Conservation (phyloP, 345 rosid genomes). For the Noccaea bulbosa region DNA sequence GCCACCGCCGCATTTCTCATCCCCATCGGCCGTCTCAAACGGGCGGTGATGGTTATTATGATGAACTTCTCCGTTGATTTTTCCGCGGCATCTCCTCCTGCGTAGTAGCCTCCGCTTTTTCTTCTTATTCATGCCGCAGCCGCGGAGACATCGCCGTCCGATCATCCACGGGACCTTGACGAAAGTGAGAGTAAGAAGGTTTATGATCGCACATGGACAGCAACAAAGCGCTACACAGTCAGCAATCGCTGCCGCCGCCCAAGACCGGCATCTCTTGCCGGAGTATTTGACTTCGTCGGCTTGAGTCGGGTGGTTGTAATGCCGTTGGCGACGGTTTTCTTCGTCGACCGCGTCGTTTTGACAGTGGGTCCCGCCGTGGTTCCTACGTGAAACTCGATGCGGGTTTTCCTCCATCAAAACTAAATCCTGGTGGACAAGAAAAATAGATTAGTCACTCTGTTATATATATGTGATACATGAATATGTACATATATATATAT, state of each 20-base stretch:
- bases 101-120: slow-evolving; percentile 17
- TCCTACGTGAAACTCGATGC: slow-evolving; percentile 50
- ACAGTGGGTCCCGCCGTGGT: slow-evolving; percentile 32
- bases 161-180: slow-evolving; percentile 76
- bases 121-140: slow-evolving; percentile 30
- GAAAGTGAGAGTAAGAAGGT: slow-evolving; percentile 64
- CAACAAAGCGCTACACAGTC: slow-evolving; percentile 91
- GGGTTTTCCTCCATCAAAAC: slow-evolving; percentile 54
- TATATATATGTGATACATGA: neutral
- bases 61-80: slow-evolving; percentile 22
- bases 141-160: slow-evolving; percentile 60
- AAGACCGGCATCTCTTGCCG: slow-evolving; percentile 67
- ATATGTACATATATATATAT: neutral
- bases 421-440: neutral
- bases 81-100: slow-evolving; percentile 13
- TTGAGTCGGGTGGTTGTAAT: slow-evolving; percentile 40
- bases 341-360: slow-evolving; percentile 30
- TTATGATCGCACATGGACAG: slow-evolving; percentile 81
- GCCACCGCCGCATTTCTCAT: slow-evolving; percentile 26
- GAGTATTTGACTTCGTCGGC: slow-evolving; percentile 54
- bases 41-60: slow-evolving; percentile 12
- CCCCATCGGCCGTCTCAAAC: slow-evolving; percentile 38
- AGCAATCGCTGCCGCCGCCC: slow-evolving; percentile 70
- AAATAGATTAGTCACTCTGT: slow-evolving; percentile 13
- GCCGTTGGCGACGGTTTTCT: slow-evolving; percentile 35